Evolutionary conservation across 2,329 filamentous ascomycete species (phyloP).

Genomic region (Phyllosticta capitalensis): DNA sequence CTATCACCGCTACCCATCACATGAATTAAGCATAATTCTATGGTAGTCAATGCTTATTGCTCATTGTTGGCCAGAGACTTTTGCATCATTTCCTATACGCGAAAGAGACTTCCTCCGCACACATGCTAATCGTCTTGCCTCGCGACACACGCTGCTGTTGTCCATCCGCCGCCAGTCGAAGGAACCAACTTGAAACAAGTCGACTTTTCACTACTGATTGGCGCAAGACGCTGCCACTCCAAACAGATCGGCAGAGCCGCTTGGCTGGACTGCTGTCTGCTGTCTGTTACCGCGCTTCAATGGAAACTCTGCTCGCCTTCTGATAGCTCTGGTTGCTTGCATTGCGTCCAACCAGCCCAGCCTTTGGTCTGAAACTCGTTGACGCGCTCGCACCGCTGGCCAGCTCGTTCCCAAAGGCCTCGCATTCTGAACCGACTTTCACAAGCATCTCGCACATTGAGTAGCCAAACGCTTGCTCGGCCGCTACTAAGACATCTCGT

Average conservation of each 20-base stretch:
- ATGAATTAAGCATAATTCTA: not conserved
- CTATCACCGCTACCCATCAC: not conserved
- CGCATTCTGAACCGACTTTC: not conserved
- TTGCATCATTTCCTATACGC: not conserved
- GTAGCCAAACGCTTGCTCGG: too few species aligned
- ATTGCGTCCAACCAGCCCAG: not conserved
- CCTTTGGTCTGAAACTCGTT: not conserved
- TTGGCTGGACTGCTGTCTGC: not conserved
- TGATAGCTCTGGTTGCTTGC: not conserved
- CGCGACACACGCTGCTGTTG: too few species aligned
- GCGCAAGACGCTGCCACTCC: not conserved
- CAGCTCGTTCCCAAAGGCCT: not conserved
- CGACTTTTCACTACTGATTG: not conserved
- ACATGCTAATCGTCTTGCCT: not conserved
- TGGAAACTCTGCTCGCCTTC: not conserved
- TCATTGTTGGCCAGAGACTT: not conserved
- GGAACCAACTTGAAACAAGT: not conserved
- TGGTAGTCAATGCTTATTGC: not conserved
- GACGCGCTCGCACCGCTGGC: not conserved
- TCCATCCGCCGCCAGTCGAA: not conserved
- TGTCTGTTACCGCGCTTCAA: not conserved
- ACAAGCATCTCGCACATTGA: too few species aligned
- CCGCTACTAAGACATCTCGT: too few species aligned
- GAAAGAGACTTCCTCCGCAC: not conserved
- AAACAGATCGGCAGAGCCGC: not conserved